phyloP scores from a whole-genome alignment of 1,284 basidiomycete genomes.

The Apiotrichum gamsii region DNA sequence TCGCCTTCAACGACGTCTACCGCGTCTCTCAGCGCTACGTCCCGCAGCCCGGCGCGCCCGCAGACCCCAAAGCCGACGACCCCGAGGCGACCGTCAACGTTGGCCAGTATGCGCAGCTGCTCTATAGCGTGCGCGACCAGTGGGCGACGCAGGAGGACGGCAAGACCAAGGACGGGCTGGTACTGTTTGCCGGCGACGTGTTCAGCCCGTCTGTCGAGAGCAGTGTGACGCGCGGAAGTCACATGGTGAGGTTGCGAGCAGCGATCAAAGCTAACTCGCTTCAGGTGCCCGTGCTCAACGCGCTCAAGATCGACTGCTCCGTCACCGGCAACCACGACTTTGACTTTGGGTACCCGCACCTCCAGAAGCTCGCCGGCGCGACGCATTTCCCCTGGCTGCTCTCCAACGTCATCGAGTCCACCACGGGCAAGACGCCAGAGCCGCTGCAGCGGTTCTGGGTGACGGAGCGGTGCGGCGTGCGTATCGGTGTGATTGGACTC shows the following conservation, averaged over 20 bases:
- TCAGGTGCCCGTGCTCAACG: conserved; percentile 71
- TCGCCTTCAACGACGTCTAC: conserved; percentile 51
- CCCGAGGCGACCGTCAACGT: conserved; percentile 39
- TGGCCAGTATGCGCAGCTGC: conserved; percentile 49
- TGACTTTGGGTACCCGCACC: conserved; percentile 73
- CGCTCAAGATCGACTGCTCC: conserved; percentile 40
- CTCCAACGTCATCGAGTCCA: conserved; percentile 65
- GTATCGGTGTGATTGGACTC: conserved; percentile 71
- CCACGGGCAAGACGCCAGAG: conserved; percentile 57
- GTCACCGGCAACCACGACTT: conserved; percentile 72
- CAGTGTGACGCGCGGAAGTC: conserved; percentile 79
- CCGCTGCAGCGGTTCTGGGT: conserved; percentile 58
- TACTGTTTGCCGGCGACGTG: conserved; percentile 81
- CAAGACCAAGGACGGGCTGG: conserved; percentile 62
- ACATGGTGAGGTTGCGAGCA: conserved; percentile 60
- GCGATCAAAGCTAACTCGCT: not conserved
- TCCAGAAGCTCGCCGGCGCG: conserved; percentile 63
- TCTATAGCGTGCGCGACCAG: conserved; percentile 30
- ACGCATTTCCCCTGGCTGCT: conserved; percentile 67
- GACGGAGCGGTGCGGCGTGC: conserved; percentile 60
- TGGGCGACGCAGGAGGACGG: conserved; percentile 28
- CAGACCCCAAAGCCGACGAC: not conserved
- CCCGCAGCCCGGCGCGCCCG: conserved; percentile 33
- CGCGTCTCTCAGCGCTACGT: conserved; percentile 54
- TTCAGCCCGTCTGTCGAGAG: conserved; percentile 82